phyloP scores from a whole-genome alignment of 441 rosid species.

The Rhodomyrtus psidioides region DNA sequence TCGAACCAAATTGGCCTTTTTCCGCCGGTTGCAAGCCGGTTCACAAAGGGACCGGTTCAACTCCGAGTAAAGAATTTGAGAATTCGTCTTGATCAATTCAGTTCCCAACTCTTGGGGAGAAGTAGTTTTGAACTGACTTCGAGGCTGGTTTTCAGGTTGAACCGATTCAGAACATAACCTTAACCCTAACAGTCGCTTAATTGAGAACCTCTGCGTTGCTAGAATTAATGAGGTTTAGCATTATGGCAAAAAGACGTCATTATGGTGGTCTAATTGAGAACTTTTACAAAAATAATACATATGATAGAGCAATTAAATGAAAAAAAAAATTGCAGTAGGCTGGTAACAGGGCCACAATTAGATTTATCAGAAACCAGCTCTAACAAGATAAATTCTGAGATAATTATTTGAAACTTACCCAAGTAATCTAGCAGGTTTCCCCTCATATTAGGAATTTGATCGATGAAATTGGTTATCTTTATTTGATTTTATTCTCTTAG shows the following conservation, averaged over 20 bases:
- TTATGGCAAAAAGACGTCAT: background rate
- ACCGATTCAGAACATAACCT: background rate
- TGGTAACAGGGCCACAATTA: rapidly evolving
- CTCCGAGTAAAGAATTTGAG: background rate
- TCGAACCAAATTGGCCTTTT: no score
- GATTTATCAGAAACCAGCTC: background rate
- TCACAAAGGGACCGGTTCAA: background rate
- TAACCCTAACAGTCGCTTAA: background rate
- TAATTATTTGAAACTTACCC: background rate
- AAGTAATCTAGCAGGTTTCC: no score
- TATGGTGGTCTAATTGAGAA: background rate
- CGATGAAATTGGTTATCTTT: background rate
- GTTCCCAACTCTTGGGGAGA: background rate
- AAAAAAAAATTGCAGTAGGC: background rate
- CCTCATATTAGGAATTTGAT: background rate
- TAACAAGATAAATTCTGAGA: background rate
- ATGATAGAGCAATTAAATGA: background rate
- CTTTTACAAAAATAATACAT: background rate
- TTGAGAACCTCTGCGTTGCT: background rate
- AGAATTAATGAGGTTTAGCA: background rate
- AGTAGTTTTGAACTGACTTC: background rate
- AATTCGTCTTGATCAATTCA: rapidly evolving
- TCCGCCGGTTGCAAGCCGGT: rapidly evolving
- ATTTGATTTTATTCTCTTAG: background rate
- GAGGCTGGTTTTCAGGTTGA: rapidly evolving